Evolutionary conservation across 306 rosid species (phyloP).

Genomic region (Pterocarpus santalinus): DNA sequence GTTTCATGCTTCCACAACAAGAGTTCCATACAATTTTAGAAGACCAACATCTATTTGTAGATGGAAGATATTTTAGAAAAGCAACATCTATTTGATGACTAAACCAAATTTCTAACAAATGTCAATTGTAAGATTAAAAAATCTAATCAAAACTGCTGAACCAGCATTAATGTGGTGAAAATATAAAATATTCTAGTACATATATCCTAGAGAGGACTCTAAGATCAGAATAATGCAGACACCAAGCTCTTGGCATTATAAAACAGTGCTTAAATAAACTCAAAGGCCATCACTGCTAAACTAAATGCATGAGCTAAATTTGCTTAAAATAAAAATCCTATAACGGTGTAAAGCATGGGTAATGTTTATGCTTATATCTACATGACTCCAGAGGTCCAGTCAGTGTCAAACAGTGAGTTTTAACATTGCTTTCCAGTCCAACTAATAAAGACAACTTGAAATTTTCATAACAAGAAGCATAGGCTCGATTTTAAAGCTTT

Average conservation of each 20-base stretch:
- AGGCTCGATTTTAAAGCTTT: constrained; percentile 7
- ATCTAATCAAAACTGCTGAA: background rate
- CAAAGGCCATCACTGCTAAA: background rate
- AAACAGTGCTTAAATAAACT: background rate
- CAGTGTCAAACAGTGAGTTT: constrained; percentile 6
- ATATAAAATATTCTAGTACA: too few species aligned
- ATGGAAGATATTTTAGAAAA: too few species aligned
- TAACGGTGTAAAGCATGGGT: background rate
- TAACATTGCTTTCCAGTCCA: background rate
- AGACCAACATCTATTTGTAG: background rate
- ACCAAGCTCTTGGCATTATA: background rate
- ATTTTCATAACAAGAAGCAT: background rate
- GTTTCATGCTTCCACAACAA: background rate
- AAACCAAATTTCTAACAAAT: too few species aligned
- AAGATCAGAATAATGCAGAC: background rate
- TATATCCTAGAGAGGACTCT: background rate
- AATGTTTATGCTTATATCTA: background rate
- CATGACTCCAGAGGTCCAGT: background rate
- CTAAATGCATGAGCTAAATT: background rate
- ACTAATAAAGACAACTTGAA: background rate
- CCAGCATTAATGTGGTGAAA: background rate
- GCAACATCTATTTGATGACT: too few species aligned
- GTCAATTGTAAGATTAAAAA: background rate
- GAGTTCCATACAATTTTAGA: background rate
- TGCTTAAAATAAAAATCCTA: background rate